Base-by-base conservation (phyloP, 352 stramenopile species). In the Phytophthora sp. region DNA sequence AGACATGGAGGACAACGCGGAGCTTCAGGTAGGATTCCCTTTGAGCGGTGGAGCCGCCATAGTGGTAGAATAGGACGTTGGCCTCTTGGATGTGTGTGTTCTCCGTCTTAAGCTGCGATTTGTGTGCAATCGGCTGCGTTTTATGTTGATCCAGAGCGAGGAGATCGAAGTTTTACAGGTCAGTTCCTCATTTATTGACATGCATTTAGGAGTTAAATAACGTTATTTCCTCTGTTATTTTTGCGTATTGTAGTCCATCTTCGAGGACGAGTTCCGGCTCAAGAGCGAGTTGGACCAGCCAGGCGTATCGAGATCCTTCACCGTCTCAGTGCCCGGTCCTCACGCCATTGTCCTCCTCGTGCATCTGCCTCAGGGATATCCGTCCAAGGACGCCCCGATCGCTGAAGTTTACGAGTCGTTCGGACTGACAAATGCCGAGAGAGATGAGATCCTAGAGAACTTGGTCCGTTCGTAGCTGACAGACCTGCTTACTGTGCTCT, bases 321-420 rank as follows among this genome's bases (percentile, higher is more conserved):
- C 77, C 0, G 63, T 95, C 26, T 62, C 70, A 20, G 65, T 95
- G 15, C 80, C 77, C 3, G 87, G 87, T 1, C 73, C 73, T 27
- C 82, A 91, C 53, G 74, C 76, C 42, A 87, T 95, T 38, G 75
- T 83, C 50, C 65, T 95, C 21, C 55, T 91, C 16, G 72, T 96
- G 6, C 82, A 96, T 38, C 46, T 96, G 27, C 88, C 88, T 24
- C 49, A 80, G 18, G 79, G 74, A 46, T 96, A 96, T 30, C 88
- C 88, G 31, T 87, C 79, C 21, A 70, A 57, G 0, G 86, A 94
- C 41, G 66, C 86, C 12, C 88, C 88, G 7, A 71, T 96, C 51
- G 86, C 84, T 21, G 74, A 92, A 69, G 77, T 96, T 1, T 89
- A 91, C 70, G 86, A 96, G 50, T 94, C 84, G 2, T 90, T 93